Base-by-base conservation (phyloP, 345 rosid genomes). In the Eucalyptus cloeziana region DNA sequence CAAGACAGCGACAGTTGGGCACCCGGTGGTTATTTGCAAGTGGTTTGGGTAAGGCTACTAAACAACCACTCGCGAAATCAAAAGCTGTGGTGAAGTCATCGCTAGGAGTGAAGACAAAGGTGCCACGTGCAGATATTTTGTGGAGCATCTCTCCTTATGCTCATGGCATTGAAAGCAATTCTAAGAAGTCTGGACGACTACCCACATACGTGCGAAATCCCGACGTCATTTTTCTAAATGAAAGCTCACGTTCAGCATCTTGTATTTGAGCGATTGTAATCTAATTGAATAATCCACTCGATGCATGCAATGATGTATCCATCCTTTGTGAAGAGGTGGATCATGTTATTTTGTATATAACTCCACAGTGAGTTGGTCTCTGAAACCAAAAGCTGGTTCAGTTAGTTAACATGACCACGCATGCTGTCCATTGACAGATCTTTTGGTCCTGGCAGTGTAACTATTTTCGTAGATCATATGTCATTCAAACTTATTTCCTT, bases 101-200 rank as follows among this genome's bases (percentile, higher is more conserved):
- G 88, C 90, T 86, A 31, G 91, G 89, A 17, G 81, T 86, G 88
- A 90, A 64, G 81, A 90, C 85, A 64, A 91, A 91, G 86, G 79
- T 47, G 88, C 88, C 47, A 80, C 62, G 58, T 10, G 88, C 51
- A 80, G 94, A 93, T 49, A 85, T 87, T 51, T 94, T 95, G 62
- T 97, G 98, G 99, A 95, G 97, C 91, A 94, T 96, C 93, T 94
- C 93, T 88, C 89, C 92, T 8, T 85, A 54, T 69, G 86, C 69
- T 71, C 88, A 33, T 64, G 89, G 87, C 69, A 80, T 85, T 86
- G 93, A 89, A 89, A 86, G 49, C 60, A 86, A 54, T 54, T 86
- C 90, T 58, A 89, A 88, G 80, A 92, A 91, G 76, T 88, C 79
- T 80, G 87, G 76, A 45, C 90, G 86, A 56, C 91, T 89, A 89